Percentiles rank a stretch among this genome's conserved stretches.
These are phyloP conservation scores for Stylonectria norvegica DNA, from an alignment of 2,329 filamentous ascomycete species.

Conservation along the genomic window DNA sequence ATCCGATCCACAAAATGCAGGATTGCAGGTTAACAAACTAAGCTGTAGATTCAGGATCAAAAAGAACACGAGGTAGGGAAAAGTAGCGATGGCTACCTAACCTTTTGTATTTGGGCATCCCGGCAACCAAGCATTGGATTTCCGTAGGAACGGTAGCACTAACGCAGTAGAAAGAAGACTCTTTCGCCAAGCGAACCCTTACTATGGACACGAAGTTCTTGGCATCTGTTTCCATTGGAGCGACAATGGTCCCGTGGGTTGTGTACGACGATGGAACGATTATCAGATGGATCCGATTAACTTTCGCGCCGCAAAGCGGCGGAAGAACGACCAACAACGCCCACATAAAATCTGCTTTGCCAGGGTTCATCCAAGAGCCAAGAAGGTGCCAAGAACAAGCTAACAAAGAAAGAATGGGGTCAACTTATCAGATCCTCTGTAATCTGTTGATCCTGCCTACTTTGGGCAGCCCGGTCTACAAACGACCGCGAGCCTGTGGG, in stretches of 20 bases:
- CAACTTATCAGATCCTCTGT: conserved; percentile 6
- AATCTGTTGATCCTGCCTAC: background rate
- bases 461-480: too few relatives aligned
- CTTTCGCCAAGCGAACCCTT: too few relatives aligned
- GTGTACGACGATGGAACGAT: background rate
- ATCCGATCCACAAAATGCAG: background rate
- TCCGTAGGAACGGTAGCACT: background rate
- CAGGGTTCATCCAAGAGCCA: background rate
- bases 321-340: background rate
- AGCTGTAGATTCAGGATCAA: too few relatives aligned
- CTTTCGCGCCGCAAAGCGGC: too few relatives aligned
- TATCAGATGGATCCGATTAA: conserved; percentile 2
- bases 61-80: background rate
- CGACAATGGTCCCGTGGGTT: background rate
- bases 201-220: too few relatives aligned
- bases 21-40: background rate
- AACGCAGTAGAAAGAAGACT: background rate
- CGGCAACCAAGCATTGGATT: background rate
- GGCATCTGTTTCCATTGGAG: background rate
- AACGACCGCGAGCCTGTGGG: too few relatives aligned
- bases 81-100: background rate
- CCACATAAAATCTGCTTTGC: background rate
- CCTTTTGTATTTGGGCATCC: background rate
- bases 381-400: too few relatives aligned
- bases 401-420: too few relatives aligned